Percentiles rank a stretch among this genome's conserved stretches.
These are phyloP conservation scores for Angomonas ambiguus DNA, from an alignment of 208 protist species.

Conservation along the genomic window DNA sequence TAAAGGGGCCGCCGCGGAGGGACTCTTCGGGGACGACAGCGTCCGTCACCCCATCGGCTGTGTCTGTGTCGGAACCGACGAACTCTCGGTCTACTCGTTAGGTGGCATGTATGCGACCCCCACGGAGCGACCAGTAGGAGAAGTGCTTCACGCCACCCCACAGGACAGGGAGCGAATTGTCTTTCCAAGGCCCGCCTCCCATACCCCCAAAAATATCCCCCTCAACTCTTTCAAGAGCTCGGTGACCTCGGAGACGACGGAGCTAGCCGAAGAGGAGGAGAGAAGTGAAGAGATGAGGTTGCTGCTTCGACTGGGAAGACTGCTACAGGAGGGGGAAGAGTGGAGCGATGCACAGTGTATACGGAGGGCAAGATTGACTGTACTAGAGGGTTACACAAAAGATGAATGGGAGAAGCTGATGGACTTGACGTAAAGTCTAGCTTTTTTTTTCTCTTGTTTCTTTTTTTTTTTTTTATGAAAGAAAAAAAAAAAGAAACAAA, in stretches of 20 bases:
- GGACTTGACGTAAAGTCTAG: slow-evolving; percentile 17
- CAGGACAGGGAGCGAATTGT: neutral
- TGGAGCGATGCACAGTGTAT: slow-evolving; percentile 21
- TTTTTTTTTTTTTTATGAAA: slow-evolving; percentile 13
- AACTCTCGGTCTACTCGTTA: slow-evolving; percentile 65
- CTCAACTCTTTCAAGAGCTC: neutral
- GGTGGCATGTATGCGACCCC: slow-evolving; percentile 19
- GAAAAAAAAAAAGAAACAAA: slow-evolving; percentile 5
- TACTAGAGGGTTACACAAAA: slow-evolving; percentile 44
- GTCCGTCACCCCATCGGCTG: slow-evolving; percentile 38
- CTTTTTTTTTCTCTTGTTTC: slow-evolving; percentile 10
- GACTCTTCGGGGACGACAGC: slow-evolving; percentile 6
- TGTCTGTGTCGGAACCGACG: slow-evolving; percentile 70
- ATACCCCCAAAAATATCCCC: neutral
- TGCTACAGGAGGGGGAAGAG: neutral
- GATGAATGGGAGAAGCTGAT: slow-evolving; percentile 53
- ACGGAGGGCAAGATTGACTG: slow-evolving; percentile 30
- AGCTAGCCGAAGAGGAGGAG: neutral
- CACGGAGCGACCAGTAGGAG: neutral
- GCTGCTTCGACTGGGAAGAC: slow-evolving; percentile 27
- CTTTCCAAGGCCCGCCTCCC: neutral
- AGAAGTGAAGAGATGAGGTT: slow-evolving; percentile 12
- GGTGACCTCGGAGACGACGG: neutral
- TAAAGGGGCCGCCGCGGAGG: slow-evolving; percentile 2
- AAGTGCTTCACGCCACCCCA: neutral